Percentiles rank a stretch among this genome's conserved stretches.
Conservation (phyloP, 176 grass and related monocot species). For the Juncus effusus region DNA sequence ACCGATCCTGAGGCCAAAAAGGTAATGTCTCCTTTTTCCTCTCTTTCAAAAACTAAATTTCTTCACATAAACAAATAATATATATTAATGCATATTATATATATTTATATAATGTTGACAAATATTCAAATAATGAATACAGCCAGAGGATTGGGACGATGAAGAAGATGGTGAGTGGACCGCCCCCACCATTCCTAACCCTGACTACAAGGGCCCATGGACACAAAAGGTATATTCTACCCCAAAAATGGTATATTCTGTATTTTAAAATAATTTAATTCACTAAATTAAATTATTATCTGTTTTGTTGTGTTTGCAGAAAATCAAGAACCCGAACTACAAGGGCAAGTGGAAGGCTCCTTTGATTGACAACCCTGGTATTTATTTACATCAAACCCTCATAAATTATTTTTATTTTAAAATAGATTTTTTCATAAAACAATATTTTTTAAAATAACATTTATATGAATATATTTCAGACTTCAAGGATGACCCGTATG, state of each 20-base stretch:
- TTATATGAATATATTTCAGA: conserved; percentile 42
- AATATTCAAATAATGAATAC: neutral
- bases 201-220: conserved; percentile 87
- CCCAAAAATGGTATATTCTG: neutral
- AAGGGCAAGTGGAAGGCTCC: conserved; percentile 97
- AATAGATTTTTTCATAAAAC: neutral
- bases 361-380: conserved; percentile 92
- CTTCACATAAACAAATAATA: neutral
- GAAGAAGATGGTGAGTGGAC: conserved; percentile 99
- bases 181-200: conserved; percentile 82
- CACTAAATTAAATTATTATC: neutral
- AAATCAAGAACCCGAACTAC: conserved; percentile 97
- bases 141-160: conserved; percentile 82
- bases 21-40: conserved; percentile 23
- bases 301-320: conserved; percentile 37
- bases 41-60: neutral
- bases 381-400: conserved; percentile 6
- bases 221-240: conserved; percentile 62
- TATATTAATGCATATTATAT: neutral
- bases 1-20: conserved; percentile 79
- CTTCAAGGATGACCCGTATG: conserved; percentile 79
- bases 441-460: neutral
- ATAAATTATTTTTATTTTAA: no score
- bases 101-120: neutral
- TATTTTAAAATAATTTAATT: conserved; percentile 2